Percentiles rank a stretch among this genome's conserved stretches.
Conservation (phyloP, 116 monocot species). For the Iris pallida region DNA sequence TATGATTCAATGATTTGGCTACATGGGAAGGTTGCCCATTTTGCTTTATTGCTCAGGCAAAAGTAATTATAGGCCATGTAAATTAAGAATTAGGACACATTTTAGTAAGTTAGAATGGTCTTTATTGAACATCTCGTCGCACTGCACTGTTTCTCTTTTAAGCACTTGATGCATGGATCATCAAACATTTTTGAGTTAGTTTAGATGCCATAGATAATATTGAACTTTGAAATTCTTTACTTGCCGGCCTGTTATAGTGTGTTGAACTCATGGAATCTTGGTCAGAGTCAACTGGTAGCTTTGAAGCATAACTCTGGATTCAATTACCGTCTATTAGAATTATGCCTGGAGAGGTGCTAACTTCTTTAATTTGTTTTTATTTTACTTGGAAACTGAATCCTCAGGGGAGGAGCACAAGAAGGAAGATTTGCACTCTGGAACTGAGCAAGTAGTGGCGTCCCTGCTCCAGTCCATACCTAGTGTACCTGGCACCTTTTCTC, state of each 20-base stretch:
- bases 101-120: background rate
- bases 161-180: no score
- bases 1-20: background rate
- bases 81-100: background rate
- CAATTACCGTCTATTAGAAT: background rate
- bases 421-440: slow-evolving; percentile 45
- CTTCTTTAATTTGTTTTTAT: background rate
- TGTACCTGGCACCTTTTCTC: slow-evolving; percentile 13
- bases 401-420: slow-evolving; percentile 31
- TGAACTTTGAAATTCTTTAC: background rate
- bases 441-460: slow-evolving; percentile 40
- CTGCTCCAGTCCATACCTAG: slow-evolving; percentile 29
- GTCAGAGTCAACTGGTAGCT: background rate
- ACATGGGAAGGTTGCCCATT: background rate
- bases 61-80: background rate
- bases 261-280: background rate
- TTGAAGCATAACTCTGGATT: background rate
- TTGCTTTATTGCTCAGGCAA: background rate
- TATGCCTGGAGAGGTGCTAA: no score
- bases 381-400: background rate
- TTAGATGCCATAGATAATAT: background rate
- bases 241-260: background rate
- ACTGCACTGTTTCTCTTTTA: no score
- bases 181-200: background rate
- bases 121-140: background rate